Evolutionary conservation across 2,329 filamentous ascomycete species (phyloP), one percentile per base, ranked within the genome.

Genomic region (Madurella mycetomatis): DNA sequence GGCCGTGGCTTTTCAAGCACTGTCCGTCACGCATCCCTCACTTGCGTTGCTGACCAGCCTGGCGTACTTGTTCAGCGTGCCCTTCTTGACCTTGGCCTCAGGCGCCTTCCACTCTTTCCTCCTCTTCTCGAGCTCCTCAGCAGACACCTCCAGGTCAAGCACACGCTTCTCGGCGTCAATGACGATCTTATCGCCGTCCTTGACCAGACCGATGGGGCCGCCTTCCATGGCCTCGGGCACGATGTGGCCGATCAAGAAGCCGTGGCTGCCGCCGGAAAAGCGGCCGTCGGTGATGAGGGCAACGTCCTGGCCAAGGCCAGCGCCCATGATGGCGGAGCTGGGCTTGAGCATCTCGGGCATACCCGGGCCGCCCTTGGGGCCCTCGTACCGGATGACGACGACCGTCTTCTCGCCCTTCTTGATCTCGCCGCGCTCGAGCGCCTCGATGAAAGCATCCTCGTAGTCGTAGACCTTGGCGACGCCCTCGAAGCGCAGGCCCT

Each of bases 321-420:
- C 90, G 51, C 92, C 92, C 90, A 96, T 96, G 66, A 96, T 88
- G 47, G 91, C 90, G 0, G 89, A 91, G 50, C 83, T 88, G n/a
- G 92, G 90, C 77, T 95, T 95, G 58, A 96, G 77, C 79, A 95
- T 92, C 75, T 96, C 92, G 32, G 91, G 92, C 87, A 96, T 96
- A 54, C 92, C 92, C 1, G 92, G 92, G 0, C 92, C 92, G 61
- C 92, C 92, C 75, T 92, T 95, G 57, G 92, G 92, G 0, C 92
- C 92, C 69, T 96, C 92, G 70, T 96, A 96, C 49, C 92, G 88
- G 65, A 96, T 92, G 53, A 96, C 85, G 49, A 95, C 82, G 31
- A 96, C 92, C 1, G 92, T 86, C 72, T 95, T 94, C 72, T 95
- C 88, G 60, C 86, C 87, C 69, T 87, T 86, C 62, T 90, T 90